Evolutionary conservation across 495 filamentous ascomycete species (phyloP).

Genomic region (Penicillium paradoxum): DNA sequence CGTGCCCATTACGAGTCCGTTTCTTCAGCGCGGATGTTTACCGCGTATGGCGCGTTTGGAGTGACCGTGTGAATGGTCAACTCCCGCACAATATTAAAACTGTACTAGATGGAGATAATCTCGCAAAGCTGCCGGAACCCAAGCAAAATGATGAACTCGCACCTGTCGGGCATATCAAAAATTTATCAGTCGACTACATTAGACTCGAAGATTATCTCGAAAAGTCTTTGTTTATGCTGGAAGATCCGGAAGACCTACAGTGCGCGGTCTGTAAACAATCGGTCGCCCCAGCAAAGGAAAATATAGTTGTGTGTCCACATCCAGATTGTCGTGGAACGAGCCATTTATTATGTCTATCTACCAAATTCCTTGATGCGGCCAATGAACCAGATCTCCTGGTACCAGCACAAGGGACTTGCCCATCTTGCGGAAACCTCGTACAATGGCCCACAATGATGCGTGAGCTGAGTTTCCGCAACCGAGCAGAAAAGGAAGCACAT

Average conservation of each 20-base stretch:
- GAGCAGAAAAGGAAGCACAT: conserved; percentile 61
- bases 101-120: conserved; percentile 48
- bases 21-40: conserved; percentile 74
- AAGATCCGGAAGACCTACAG: conserved; percentile 48
- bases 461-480: conserved; percentile 66
- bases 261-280: conserved; percentile 61
- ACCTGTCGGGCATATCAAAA: conserved; percentile 37
- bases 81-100: conserved; percentile 50
- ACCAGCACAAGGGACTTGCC: conserved; percentile 68
- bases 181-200: conserved; percentile 62
- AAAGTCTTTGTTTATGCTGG: conserved; percentile 63
- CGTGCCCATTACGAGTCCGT: conserved; percentile 76
- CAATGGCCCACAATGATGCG: conserved; percentile 76
- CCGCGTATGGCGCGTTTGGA: conserved; percentile 60
- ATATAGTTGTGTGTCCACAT: conserved; percentile 68
- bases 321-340: conserved; percentile 58
- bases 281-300: conserved; percentile 42
- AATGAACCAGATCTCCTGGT: conserved; percentile 47
- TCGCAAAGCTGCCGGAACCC: background rate
- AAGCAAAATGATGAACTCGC: conserved; percentile 1
- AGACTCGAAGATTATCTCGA: conserved; percentile 62
- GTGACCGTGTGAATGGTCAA: conserved; percentile 40
- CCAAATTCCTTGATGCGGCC: conserved; percentile 50
- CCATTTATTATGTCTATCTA: conserved; percentile 75
- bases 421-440: conserved; percentile 56